Base-by-base conservation (phyloP, 2,329 filamentous ascomycete genomes). In the Arachnomyces sp. region DNA sequence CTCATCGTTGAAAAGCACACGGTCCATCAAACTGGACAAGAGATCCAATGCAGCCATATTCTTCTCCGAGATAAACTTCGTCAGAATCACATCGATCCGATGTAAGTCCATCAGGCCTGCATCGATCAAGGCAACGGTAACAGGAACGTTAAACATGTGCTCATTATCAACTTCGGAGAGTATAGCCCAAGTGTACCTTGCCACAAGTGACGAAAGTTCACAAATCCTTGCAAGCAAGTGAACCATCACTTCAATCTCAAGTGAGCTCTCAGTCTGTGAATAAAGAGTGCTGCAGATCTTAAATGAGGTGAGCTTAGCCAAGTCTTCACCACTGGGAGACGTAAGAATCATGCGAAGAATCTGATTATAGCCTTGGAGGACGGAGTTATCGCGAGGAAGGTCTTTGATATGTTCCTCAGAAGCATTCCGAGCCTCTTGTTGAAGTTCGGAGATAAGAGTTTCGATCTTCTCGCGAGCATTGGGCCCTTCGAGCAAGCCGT, bases 1-100 rank as follows among this genome's bases (percentile, higher is more conserved):
- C 33, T 81, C 78, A 35, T 88, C 84, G 49, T 78, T 84, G 36
- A 94, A 74, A 7, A 95, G 67, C 0, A 89, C 77, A 32, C 86
- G 76, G 49, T 92, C 83, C 47, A 94, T 71, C 32, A 95, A 70
- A 32, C 81, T 79, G 38, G 82, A 79, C n/a, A 96, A 72, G 57
- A 94, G 84, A 42, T 87, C 79, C 2, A 95, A 66, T 2, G 84
- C 85, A 15, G 75, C 74, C 6, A 79, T 73, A 46, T 88, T 85
- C 43, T 79, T 79, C 41, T 81, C 73, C 40, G 77, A 70, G 14
- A 96, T 71, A 2, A 83, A 79, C 56, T 82, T 82, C 6, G 85
- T 77, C 49, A 89, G 74, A 38, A 84, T 80, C 15, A 76, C 71
- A 53, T 89, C 84, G 36, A 89, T 76, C 38, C 73, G 72, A 42